A percentile compares a stretch with the other conserved stretches of the same genome.
Conservation (phyloP, 2,329 filamentous ascomycete species). For the Diaporthe eres region DNA sequence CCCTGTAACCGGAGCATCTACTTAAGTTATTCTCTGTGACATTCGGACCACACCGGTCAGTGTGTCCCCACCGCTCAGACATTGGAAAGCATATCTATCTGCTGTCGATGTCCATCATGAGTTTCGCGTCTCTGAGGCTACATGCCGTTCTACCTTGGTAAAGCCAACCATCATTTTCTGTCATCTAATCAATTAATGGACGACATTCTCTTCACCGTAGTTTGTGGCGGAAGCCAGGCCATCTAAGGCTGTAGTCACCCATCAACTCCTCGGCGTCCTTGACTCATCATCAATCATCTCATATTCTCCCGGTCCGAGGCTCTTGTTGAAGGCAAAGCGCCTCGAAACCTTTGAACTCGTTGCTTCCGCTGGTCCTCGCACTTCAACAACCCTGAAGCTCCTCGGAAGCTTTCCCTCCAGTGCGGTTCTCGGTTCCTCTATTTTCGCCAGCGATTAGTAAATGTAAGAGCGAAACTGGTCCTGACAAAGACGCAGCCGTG, state of each 20-base stretch:
- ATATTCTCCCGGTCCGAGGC: background rate
- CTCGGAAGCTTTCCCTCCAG: background rate
- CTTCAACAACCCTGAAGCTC: background rate
- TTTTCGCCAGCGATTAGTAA: background rate
- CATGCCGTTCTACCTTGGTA: too few species aligned
- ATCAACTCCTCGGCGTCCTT: background rate
- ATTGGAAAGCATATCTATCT: too few species aligned
- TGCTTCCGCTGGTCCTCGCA: too few species aligned
- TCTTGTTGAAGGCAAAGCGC: background rate
- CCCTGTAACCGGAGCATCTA: too few species aligned
- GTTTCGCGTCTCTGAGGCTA: too few species aligned
- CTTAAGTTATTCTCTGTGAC: too few species aligned
- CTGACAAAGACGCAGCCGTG: fast-evolving
- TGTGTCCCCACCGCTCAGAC: too few species aligned
- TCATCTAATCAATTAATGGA: too few species aligned
- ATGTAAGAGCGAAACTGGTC: fast-evolving
- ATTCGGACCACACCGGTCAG: too few species aligned
- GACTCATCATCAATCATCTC: background rate
- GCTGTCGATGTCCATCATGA: too few species aligned
- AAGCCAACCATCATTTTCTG: too few species aligned
- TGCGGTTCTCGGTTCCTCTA: background rate
- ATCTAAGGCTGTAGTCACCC: background rate
- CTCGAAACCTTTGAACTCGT: background rate
- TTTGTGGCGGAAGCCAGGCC: background rate
- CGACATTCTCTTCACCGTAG: too few species aligned